phyloP scores from a whole-genome alignment of 164 flowering plant species.

The Annona cherimola region DNA sequence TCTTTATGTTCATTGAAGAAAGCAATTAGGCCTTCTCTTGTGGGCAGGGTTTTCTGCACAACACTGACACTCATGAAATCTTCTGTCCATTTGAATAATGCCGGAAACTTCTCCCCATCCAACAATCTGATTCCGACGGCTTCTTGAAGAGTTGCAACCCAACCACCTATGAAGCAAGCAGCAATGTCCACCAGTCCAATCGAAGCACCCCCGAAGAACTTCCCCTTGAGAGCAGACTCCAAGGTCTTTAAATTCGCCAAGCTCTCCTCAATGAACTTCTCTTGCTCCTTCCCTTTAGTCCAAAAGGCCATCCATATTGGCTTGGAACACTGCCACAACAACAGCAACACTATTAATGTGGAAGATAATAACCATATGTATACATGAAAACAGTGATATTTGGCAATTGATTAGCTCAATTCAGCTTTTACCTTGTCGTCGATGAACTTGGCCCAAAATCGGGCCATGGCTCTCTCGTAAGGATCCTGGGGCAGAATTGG shows the following conservation, averaged over 20 bases:
- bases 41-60: slow-evolving; percentile 35
- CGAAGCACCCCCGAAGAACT: slow-evolving; percentile 45
- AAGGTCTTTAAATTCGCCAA: slow-evolving; percentile 21
- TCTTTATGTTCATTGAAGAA: slow-evolving; percentile 5
- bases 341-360: background rate
- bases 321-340: slow-evolving; percentile 6
- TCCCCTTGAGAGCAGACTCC: slow-evolving; percentile 33
- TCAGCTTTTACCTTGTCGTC: slow-evolving; percentile 16
- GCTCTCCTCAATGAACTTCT: slow-evolving; percentile 25
- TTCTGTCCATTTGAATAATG: slow-evolving; percentile 29
- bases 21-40: slow-evolving; percentile 20
- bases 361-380: too few species aligned
- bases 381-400: too few species aligned
- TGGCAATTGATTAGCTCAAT: too few species aligned
- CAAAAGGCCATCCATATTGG: slow-evolving; percentile 1
- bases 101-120: slow-evolving; percentile 35
- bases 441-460: slow-evolving; percentile 22
- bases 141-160: slow-evolving; percentile 28
- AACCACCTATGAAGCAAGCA: slow-evolving; percentile 23
- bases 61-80: slow-evolving; percentile 15
- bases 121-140: slow-evolving; percentile 21
- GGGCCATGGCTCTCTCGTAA: slow-evolving; percentile 15
- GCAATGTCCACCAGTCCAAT: slow-evolving; percentile 38
- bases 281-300: slow-evolving; percentile 9
- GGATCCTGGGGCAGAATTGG: slow-evolving; percentile 17